Base-by-base conservation (phyloP, 441 rosid species). In the Pelargonium citronellum region DNA sequence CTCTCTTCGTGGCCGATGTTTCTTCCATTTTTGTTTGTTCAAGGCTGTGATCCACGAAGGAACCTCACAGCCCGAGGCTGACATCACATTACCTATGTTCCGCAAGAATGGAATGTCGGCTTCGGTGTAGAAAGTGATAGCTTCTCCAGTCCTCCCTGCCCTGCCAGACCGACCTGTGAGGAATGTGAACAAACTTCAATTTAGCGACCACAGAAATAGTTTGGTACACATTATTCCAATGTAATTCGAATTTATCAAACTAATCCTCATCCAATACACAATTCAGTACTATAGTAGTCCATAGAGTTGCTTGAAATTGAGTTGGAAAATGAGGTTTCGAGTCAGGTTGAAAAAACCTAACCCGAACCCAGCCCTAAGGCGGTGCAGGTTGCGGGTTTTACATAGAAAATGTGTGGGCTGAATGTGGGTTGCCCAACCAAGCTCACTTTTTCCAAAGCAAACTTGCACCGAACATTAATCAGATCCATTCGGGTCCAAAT, bases 131-230 rank as follows among this genome's bases (percentile, higher is more conserved):
- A 89, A 82, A 1, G 99, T 91, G 67, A 95, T 78, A 2, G 95
- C 96, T 83, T 91, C 96, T 74, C 99, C 97, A 1, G 73, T 79
- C 78, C 97, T 85, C 73, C 99, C 97, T 19, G 99, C 96, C 81
- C 99, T 84, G 60, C 99, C 97, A 0, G 96, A 85, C 68, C 97
- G 89, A 37, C 96, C 97, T 94, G 61, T 79, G 70, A 13, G 3
- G 3, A 37, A 64, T 12, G 71, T 67, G 58, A 22, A 72, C 61
- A 57, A 63, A 17, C 51, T 68, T 43, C 12, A 15, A 47, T 70
- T 76, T 72, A 67, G 58, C 22, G 34, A 61, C 30, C 10, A 9
- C 0, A 0, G 15, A 34, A 11, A 51, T 47, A 17, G 12, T 12
- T 43, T 64, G 9, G 39, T 34, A 4, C 39, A 34, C 4, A 34